Evolutionary conservation across 1,284 basidiomycete genomes (phyloP).

Genomic region (Ustilago shanxiensis): DNA sequence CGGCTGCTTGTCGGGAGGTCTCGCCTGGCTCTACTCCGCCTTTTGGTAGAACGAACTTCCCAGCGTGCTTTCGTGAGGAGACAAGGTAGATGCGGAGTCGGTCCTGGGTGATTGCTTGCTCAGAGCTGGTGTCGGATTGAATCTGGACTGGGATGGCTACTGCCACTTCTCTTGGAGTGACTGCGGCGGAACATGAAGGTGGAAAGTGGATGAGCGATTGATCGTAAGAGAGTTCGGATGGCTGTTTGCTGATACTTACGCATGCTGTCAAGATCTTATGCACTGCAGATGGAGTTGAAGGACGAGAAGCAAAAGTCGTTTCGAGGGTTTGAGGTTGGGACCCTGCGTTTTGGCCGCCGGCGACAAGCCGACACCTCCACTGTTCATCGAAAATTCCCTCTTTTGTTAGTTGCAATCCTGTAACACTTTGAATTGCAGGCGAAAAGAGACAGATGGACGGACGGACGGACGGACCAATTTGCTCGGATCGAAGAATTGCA

Average conservation of each 20-base stretch:
- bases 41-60: constrained; percentile 62
- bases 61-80: constrained; percentile 61
- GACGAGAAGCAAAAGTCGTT: background rate
- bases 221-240: too few species aligned
- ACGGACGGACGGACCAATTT: constrained; percentile 7
- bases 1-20: constrained; percentile 49
- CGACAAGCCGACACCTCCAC: too few species aligned
- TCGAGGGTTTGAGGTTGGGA: background rate
- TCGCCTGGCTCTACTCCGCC: constrained; percentile 65
- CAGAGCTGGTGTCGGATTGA: background rate
- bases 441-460: constrained; percentile 6
- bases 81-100: constrained; percentile 55
- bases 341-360: constrained; percentile 12
- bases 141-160: constrained; percentile 51
- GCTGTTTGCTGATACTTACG: too few species aligned
- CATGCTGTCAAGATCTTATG: too few species aligned
- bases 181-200: background rate
- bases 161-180: constrained; percentile 46
- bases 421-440: background rate
- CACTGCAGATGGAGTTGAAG: background rate
- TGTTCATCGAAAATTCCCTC: background rate
- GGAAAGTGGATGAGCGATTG: background rate
- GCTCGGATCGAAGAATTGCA: background rate
- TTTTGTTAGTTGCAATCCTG: background rate
- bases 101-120: background rate